Evolutionary conservation across 345 rosid species (phyloP), one percentile per base, ranked within the genome.

Genomic region (Linum tenue): DNA sequence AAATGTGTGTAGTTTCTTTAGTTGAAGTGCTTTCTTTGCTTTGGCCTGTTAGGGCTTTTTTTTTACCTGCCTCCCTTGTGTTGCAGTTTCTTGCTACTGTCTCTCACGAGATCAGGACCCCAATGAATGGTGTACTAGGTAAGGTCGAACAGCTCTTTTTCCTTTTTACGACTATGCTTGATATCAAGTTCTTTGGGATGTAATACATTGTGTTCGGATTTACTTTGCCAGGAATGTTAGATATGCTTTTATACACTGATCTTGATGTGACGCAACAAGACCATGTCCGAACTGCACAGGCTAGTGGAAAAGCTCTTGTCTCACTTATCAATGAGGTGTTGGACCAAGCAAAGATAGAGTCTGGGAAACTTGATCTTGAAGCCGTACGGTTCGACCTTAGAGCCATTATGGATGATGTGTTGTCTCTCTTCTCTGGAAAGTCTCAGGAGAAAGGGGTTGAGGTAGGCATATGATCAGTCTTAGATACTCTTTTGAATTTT

Each of bases 111-210:
- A 92, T 92, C 75, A 80, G 98, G 76, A 92, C 98, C 72, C 98
- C 97, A 43, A 90, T 92, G 97, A 92, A 92, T 72, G 98, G 98
- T 72, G 97, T 92, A 75, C 82, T 92, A 65, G 98, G 98, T 89
- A 74, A 84, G 95, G 76, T 67, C 64, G 39, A 42, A 65, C 59
- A 63, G 44, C 9, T 4, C 44, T 8, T 39, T 63, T 7, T 43
- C 65, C 37, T 68, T 41, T 62, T 9, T 51, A 39, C 41, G 44
- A 41, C 1, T 8, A 41, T 4, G 5, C 9, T 4, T 41, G 44
- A 36, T 36, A 5, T 14, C 43, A 35, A 66, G 11, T 59, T 73
- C 62, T 11, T 56, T n/a, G 11, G 50, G 41, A 38, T 67, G 56
- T 72, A 75, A 67, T 22, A 16, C 41, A 39, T 15, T 51, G 6